Evolutionary conservation across 306 rosid genomes (phyloP).

Genomic region (Cucurbita argyrosperma): DNA sequence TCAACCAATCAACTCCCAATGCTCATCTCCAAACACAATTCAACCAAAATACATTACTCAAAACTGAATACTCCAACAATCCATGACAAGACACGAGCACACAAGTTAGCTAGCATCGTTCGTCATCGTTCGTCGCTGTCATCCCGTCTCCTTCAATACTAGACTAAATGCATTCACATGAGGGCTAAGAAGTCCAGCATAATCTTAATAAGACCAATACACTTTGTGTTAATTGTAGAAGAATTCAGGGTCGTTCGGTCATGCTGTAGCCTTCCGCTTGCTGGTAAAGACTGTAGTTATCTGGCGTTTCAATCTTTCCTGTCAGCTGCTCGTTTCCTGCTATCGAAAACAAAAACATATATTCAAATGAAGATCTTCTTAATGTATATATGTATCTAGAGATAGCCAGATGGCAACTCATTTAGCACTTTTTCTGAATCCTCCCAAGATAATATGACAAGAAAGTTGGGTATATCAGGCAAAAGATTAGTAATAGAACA

Average conservation of each 20-base stretch:
- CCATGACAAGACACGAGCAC: not conserved
- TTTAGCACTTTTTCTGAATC: not conserved
- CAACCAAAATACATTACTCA: not conserved
- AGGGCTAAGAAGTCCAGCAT: not conserved
- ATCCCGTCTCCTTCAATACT: not conserved
- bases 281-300: conserved; percentile 38
- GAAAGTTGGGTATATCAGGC: not conserved
- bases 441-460: not conserved
- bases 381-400: not conserved
- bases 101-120: not conserved
- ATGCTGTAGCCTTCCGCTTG: conserved; percentile 42
- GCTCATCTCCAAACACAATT: not conserved
- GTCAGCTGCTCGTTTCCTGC: conserved; percentile 49
- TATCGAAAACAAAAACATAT: not conserved
- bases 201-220: not conserved
- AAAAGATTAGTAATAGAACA: not conserved
- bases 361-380: not conserved
- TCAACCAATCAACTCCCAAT: not conserved
- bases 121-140: not conserved
- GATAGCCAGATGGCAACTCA: not conserved
- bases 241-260: conserved; percentile 29
- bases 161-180: not conserved
- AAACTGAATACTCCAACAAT: not conserved
- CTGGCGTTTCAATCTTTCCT: conserved; percentile 55
- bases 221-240: not conserved